Percentiles rank a stretch among this genome's conserved stretches.
These are phyloP conservation scores for Aspergillus eucalypticola DNA, from an alignment of 2,329 filamentous ascomycete genomes.

Conservation along the genomic window DNA sequence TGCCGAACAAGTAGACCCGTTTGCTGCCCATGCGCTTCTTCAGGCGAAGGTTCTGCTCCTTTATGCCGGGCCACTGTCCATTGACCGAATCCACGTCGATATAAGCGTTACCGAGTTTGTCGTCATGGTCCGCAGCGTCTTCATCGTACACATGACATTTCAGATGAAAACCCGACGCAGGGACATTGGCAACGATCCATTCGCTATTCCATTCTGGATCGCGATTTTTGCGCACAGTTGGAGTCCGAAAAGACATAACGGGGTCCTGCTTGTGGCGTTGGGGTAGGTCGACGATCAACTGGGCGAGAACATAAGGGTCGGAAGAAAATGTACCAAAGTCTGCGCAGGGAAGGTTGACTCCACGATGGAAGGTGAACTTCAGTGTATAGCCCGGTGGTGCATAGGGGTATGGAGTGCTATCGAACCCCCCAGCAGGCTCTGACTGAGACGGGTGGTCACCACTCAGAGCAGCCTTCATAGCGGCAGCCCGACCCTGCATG, in stretches of 20 bases:
- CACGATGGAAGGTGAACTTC: constrained; percentile 79
- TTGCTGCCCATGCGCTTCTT: constrained; percentile 83
- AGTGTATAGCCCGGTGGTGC: constrained; percentile 79
- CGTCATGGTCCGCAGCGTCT: constrained; percentile 81
- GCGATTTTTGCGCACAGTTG: constrained; percentile 69
- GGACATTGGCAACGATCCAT: constrained; percentile 88
- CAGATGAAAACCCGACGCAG: constrained; percentile 74
- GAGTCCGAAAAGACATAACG: constrained; percentile 70
- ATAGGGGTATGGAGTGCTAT: constrained; percentile 73
- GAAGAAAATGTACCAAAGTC: constrained; percentile 76
- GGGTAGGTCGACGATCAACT: constrained; percentile 69
- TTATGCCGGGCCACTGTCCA: constrained; percentile 69
- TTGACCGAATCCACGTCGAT: constrained; percentile 62
- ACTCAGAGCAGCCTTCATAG: constrained; percentile 22
- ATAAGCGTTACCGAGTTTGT: constrained; percentile 83
- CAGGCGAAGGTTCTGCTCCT: constrained; percentile 65
- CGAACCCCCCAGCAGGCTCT: constrained; percentile 73
- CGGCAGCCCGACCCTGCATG: constrained; percentile 37
- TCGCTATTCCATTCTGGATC: constrained; percentile 80
- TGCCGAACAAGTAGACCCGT: constrained; percentile 75
- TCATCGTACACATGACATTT: constrained; percentile 90
- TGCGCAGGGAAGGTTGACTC: constrained; percentile 76
- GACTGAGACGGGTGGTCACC: constrained; percentile 12
- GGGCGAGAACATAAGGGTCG: constrained; percentile 79
- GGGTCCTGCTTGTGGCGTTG: constrained; percentile 85